Evolutionary conservation across 805 yeast genomes (phyloP), one percentile per base, ranked within the genome.

Genomic region (Kuraishia hungarica): DNA sequence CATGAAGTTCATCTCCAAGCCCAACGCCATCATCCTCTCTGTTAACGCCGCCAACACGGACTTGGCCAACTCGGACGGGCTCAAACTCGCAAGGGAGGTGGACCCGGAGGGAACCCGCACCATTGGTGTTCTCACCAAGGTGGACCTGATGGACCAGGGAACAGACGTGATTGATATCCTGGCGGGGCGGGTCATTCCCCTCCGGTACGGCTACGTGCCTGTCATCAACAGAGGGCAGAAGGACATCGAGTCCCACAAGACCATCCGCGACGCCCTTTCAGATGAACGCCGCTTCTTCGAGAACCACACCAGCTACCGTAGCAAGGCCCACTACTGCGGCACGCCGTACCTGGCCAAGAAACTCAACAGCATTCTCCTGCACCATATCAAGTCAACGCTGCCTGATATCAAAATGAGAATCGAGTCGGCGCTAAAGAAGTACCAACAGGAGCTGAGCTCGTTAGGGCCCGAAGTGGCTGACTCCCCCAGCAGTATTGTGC

Each of bases 21-120:
- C 98, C 56, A 93, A 94, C 65, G 96, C 97, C 58, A 89, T 94
- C 60, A 87, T 94, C 57, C 77, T 94, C 55, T 93, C 97, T 1
- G 98, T 94, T 28, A 92, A 96, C 56, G 96, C 96, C 4, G 96
- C 98, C 39, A 94, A 94, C 71, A 92, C 96, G 48, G 99, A 94
- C 76, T 79, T 94, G 73, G 99, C 97, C 54, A 94, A 94, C 70
- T 88, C 96, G 35, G 99, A 94, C 69, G 97, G 98, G 52, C 79
- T 94, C 66, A 93, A 94, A 71, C 78, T 94, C 62, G 99, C 99
- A 1, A 83, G 98, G 65, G 98, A 94, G 70, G 98, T 94, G 53
- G 99, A 94, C 67, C 98, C 98, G 1, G 96, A 89, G 69, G 99
- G 99, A 51, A 72, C 84, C 50, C 83, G 99, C 75, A 94, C 99